Evolutionary conservation across 768 basidiomycete genomes (phyloP), one percentile per base, ranked within the genome.

Genomic region (Trametes cinnabarina): DNA sequence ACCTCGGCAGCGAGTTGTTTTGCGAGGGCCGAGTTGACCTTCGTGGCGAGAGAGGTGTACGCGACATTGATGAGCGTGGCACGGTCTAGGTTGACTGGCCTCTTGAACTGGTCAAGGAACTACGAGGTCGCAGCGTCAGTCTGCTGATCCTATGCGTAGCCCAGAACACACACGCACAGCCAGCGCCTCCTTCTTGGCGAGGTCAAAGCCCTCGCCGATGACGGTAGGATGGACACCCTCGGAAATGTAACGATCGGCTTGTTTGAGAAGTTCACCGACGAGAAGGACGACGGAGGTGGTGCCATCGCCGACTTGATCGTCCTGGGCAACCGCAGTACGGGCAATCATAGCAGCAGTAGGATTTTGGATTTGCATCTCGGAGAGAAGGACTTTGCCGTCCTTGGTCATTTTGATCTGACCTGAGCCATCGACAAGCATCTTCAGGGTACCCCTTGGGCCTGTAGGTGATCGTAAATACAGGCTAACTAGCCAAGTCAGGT

Each of bases 401-500:
- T 98, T 99, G 63, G 97, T 98, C 92, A 99, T 95, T 82, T 98
- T 99, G 74, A 99, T 95, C 76, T 94, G 92, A 10, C 97, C 97
- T 14, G 95, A 81, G 55, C 97, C 97, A 74, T 98, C 97, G 41
- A 99, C 97, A 51, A 99, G 86, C 96, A 99, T 98, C 80, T 99
- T 99, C 65, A 98, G 82, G 0, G 97, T 98, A 58, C 97, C 97
- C 74, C 96, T 80, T 19, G 97, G 97, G 44, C 96, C 95, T 96
- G 62, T 17, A 23, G 3, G 26, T 17, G 7, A 47, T n/a, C n/a
- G n/a, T n/a, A n/a, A n/a, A n/a, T n/a, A 47, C 4, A 35, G 20
- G 14, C 20, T 37, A 41, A 64, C 48, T 30, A 55, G 48, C 47
- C 48, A 46, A 14, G 52, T 12, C 34, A 32, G 14, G 15, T 25